These are phyloP conservation scores for Mucor velutinosus DNA, from an alignment of 371 early-diverging fungal genomes.

Conservation along the genomic window DNA sequence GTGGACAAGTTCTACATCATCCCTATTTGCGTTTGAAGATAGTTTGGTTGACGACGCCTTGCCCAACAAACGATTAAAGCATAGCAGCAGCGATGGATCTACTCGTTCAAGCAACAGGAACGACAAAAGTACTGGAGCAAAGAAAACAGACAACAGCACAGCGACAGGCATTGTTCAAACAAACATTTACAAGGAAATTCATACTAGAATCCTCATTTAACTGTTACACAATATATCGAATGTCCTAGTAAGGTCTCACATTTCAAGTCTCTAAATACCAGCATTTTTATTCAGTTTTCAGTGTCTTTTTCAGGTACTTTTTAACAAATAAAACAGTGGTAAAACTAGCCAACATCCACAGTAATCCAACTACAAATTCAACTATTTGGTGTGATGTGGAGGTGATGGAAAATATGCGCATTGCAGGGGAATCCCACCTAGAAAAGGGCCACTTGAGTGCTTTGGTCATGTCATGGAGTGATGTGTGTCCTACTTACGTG, in stretches of 20 bases:
- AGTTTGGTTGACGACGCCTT: neutral
- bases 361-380: conserved; percentile 65
- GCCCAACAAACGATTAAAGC: conserved; percentile 2
- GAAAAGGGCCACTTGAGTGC: neutral
- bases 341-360: conserved; percentile 44
- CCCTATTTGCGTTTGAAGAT: neutral
- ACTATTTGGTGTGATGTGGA: conserved; percentile 59
- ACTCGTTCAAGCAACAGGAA: neutral
- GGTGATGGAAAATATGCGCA: conserved; percentile 61
- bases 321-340: conserved; percentile 35
- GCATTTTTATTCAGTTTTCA: conserved; percentile 39
- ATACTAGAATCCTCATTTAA: conserved; percentile 3
- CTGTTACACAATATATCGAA: too few relatives aligned
- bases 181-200: conserved; percentile 16
- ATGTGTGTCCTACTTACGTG: conserved; percentile 52
- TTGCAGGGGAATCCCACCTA: conserved; percentile 57
- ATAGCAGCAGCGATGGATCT: neutral
- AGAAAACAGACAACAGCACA: neutral
- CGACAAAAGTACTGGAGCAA: neutral
- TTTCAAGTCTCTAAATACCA: neutral
- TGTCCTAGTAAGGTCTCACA: too few relatives aligned
- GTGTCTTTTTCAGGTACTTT: conserved; percentile 42
- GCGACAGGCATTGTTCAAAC: neutral
- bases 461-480: neutral
- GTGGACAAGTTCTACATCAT: conserved; percentile 11